A percentile compares a stretch with the other conserved stretches of the same genome.
Conservation (phyloP, 129 eudicot genomes). For the Pseudognaphalium luteoalbum region DNA sequence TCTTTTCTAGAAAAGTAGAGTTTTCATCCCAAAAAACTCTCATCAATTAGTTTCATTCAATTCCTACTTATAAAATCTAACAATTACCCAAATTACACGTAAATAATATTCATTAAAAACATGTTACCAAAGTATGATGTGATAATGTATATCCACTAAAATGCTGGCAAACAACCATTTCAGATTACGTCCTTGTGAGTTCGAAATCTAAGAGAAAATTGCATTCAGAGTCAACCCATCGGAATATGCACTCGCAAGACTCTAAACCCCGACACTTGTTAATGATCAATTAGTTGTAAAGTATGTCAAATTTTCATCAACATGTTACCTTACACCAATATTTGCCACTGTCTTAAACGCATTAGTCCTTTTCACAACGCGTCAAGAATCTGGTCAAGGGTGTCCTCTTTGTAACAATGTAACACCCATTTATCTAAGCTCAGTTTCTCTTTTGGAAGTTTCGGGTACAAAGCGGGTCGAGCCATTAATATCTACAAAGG, state of each 20-base stretch:
- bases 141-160: background rate
- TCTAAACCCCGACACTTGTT: slow-evolving; percentile 62
- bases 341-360: slow-evolving; percentile 57
- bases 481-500: slow-evolving; percentile 75
- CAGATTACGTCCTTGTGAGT: slow-evolving; percentile 63
- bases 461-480: no score
- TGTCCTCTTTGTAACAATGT: slow-evolving; percentile 64
- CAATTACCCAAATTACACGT: no score
- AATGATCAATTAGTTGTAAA: slow-evolving; percentile 52
- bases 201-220: slow-evolving; percentile 76
- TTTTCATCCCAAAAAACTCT: no score
- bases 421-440: slow-evolving; percentile 78
- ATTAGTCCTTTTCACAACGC: slow-evolving; percentile 71
- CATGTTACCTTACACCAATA: slow-evolving; percentile 67
- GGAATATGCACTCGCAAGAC: slow-evolving; percentile 73
- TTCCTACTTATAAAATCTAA: no score
- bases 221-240: slow-evolving; percentile 72
- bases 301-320: slow-evolving; percentile 40
- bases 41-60: no score
- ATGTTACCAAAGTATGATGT: background rate
- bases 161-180: background rate
- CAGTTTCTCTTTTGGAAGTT: slow-evolving; percentile 69
- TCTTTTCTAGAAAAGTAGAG: no score
- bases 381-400: slow-evolving; percentile 72
- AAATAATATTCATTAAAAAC: no score